Conservation (phyloP, 2,329 filamentous ascomycete genomes). For the Colletotrichum tofieldiae region DNA sequence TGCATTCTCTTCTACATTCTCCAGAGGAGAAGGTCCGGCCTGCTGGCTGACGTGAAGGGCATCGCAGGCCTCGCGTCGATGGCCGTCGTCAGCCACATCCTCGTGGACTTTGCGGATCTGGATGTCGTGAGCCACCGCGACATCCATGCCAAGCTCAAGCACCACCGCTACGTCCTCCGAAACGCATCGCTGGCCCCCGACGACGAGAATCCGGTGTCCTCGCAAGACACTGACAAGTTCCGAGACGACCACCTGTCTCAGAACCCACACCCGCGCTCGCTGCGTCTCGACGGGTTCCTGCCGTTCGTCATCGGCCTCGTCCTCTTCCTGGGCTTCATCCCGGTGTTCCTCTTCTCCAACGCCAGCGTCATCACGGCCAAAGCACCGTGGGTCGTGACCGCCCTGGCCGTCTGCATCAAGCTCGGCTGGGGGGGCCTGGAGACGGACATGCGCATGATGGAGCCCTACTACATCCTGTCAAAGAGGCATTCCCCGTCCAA, state of each 20-base stretch:
- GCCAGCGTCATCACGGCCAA: slow-evolving; percentile 71
- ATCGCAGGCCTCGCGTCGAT: slow-evolving; percentile 83
- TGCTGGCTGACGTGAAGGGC: slow-evolving; percentile 78
- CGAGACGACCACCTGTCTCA: slow-evolving; percentile 66
- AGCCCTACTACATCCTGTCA: slow-evolving; percentile 81
- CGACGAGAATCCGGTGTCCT: slow-evolving; percentile 61
- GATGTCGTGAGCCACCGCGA: slow-evolving; percentile 77
- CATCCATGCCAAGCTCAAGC: slow-evolving; percentile 78
- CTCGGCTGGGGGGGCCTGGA: slow-evolving; percentile 79
- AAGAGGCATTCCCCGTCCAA: slow-evolving; percentile 75
- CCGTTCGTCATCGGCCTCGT: slow-evolving; percentile 73
- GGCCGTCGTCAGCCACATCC: slow-evolving; percentile 81
- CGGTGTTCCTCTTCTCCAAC: slow-evolving; percentile 73
- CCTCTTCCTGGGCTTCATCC: slow-evolving; percentile 71
- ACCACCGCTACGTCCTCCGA: slow-evolving; percentile 77
- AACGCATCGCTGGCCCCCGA: slow-evolving; percentile 81
- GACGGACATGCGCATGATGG: slow-evolving; percentile 79
- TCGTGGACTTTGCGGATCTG: slow-evolving; percentile 81
- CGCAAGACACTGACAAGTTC: slow-evolving; percentile 62
- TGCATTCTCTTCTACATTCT: slow-evolving; percentile 73
- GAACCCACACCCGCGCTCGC: slow-evolving; percentile 79
- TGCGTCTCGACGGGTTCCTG: slow-evolving; percentile 72
- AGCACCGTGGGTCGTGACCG: slow-evolving; percentile 77
- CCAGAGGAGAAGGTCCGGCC: slow-evolving; percentile 74
- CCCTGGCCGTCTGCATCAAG: slow-evolving; percentile 77